These are phyloP conservation scores for Hypoxylon rickii DNA, from an alignment of 495 filamentous ascomycete genomes.

Conservation along the genomic window DNA sequence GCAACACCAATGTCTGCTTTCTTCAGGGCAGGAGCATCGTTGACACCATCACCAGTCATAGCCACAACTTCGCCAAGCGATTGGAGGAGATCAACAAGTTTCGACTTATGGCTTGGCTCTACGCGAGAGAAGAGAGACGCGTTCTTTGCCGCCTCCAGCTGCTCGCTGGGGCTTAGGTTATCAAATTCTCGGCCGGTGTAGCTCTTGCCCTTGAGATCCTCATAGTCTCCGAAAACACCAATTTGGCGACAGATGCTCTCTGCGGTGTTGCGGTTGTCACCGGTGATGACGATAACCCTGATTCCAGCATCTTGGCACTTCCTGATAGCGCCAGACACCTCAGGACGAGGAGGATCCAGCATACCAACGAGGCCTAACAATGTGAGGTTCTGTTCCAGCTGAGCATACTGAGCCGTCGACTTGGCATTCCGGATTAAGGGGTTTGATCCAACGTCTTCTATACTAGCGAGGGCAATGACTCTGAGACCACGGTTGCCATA, in stretches of 20 bases:
- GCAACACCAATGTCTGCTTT: slow-evolving; percentile 98
- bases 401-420: slow-evolving; percentile 78
- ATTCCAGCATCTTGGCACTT: slow-evolving; percentile 94
- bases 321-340: slow-evolving; percentile 82
- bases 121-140: slow-evolving; percentile 97
- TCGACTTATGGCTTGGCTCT: slow-evolving; percentile 93
- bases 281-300: slow-evolving; percentile 96
- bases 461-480: slow-evolving; percentile 87
- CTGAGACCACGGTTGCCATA: slow-evolving; percentile 92
- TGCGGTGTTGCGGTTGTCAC: slow-evolving; percentile 95
- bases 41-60: slow-evolving; percentile 99
- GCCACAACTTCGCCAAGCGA: slow-evolving; percentile 92
- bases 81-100: slow-evolving; percentile 94
- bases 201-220: slow-evolving; percentile 89
- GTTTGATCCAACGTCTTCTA: slow-evolving; percentile 72
- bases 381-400: slow-evolving; percentile 92
- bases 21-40: slow-evolving; percentile 97
- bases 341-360: slow-evolving; percentile 96
- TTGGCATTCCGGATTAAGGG: slow-evolving; percentile 73
- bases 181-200: slow-evolving; percentile 96
- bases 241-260: slow-evolving; percentile 98
- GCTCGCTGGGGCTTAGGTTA: slow-evolving; percentile 73
- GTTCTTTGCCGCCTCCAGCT: slow-evolving; percentile 79
- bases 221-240: slow-evolving; percentile 82
- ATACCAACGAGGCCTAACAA: slow-evolving; percentile 92